These are phyloP conservation scores for Narthecium ossifragum DNA, from an alignment of 106 monocot genomes.

Conservation along the genomic window DNA sequence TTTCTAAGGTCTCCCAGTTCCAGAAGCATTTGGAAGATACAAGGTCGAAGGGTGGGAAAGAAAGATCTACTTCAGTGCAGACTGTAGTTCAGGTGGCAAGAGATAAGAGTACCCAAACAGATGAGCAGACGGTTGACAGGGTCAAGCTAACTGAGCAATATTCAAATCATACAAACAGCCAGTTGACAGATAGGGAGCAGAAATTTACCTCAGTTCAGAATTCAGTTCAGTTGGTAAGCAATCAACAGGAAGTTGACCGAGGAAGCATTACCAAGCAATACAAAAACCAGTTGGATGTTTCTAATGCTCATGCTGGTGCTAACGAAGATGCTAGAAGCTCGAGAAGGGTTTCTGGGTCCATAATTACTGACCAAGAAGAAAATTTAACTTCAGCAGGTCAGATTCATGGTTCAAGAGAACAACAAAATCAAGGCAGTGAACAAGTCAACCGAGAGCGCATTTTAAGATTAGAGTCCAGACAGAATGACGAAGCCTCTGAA, in stretches of 20 bases:
- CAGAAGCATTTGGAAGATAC: constrained; percentile 2
- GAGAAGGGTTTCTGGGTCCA: not conserved
- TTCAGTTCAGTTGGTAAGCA: not conserved
- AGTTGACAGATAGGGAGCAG: not conserved
- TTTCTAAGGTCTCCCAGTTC: not conserved
- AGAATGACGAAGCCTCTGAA: not conserved
- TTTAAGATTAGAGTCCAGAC: constrained; percentile 3
- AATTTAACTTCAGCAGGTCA: constrained; percentile 15
- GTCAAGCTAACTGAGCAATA: not conserved
- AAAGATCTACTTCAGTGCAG: constrained; percentile 16
- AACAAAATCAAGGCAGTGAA: not conserved
- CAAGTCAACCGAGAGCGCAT: not conserved
- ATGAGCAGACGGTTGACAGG: not conserved
- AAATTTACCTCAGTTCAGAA: not conserved
- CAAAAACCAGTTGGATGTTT: constrained; percentile 7
- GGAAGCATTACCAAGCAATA: not conserved
- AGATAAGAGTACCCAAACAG: constrained; percentile 3
- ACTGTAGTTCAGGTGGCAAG: constrained; percentile 8
- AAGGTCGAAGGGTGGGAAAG: not conserved
- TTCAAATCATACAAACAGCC: not conserved
- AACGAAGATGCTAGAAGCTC: constrained; percentile 4
- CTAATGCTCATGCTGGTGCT: not conserved
- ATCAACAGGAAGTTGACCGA: not conserved
- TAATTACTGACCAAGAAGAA: not conserved
- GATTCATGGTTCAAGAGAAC: constrained; percentile 1